Evolutionary conservation across 495 filamentous ascomycete genomes (phyloP).

Genomic region (Hamigera avellanea): DNA sequence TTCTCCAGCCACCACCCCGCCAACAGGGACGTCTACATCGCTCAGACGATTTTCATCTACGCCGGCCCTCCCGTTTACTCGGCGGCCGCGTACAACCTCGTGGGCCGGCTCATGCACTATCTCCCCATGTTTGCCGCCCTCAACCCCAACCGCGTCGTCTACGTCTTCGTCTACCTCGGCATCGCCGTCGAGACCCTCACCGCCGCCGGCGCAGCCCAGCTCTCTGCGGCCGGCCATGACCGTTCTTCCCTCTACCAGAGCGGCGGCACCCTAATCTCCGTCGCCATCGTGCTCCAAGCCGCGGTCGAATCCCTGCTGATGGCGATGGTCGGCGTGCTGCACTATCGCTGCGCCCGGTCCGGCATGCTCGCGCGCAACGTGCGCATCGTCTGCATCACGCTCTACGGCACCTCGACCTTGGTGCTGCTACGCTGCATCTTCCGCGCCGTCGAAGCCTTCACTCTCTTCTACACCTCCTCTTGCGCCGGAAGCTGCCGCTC

Average conservation of each 20-base stretch:
- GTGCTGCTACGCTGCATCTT: conserved; percentile 27
- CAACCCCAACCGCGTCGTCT: conserved; percentile 24
- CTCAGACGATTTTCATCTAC: conserved; percentile 39
- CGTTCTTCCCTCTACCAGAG: conserved; percentile 10
- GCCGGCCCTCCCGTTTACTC: conserved; percentile 43
- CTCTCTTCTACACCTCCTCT: conserved; percentile 9
- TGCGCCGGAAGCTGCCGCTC: conserved; percentile 14
- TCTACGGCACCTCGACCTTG: conserved; percentile 28
- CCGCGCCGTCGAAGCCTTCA: conserved; percentile 26
- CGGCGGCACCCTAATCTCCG: conserved; percentile 21
- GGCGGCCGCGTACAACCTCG: conserved; percentile 46
- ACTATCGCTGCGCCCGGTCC: conserved; percentile 14
- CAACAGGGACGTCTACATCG: conserved; percentile 34
- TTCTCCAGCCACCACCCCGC: conserved; percentile 23
- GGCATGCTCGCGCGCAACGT: conserved; percentile 20
- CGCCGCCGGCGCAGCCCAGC: conserved; percentile 25
- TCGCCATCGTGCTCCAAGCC: conserved; percentile 23
- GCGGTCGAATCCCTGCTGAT: conserved; percentile 23
- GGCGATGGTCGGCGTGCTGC: conserved; percentile 20
- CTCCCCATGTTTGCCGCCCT: conserved; percentile 30
- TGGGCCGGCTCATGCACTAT: conserved; percentile 41
- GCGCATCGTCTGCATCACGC: conserved; percentile 19
- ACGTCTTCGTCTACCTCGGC: conserved; percentile 24
- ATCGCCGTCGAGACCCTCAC: conserved; percentile 24
- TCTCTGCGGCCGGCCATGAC: conserved; percentile 13